These are phyloP conservation scores for Juncus effusus DNA, from an alignment of 176 grass and related monocot genomes.

Conservation along the genomic window DNA sequence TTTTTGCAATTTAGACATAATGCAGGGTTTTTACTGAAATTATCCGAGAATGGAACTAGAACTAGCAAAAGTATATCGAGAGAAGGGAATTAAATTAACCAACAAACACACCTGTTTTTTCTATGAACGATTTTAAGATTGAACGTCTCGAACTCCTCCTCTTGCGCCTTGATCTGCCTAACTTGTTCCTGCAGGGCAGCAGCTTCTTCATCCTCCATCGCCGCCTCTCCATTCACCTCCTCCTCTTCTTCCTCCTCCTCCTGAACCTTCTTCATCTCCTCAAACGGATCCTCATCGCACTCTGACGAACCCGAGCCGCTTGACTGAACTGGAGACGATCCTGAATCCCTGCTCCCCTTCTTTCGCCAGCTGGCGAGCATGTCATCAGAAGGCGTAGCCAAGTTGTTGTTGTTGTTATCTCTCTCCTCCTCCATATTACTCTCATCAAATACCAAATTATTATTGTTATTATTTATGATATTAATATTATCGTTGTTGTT, in stretches of 20 bases:
- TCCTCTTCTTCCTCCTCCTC: conserved; percentile 66
- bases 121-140: conserved; percentile 97
- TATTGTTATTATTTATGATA: neutral
- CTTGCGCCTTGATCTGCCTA: conserved; percentile 90
- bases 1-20: too few relatives aligned
- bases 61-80: neutral
- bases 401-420: conserved; percentile 47
- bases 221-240: conserved; percentile 67
- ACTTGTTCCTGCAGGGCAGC: conserved; percentile 96
- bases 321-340: conserved; percentile 73
- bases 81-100: too few relatives aligned
- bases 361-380: conserved; percentile 89
- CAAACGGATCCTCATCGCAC: conserved; percentile 38
- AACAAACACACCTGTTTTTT: conserved; percentile 63
- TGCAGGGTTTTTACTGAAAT: too few relatives aligned
- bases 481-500: too few relatives aligned
- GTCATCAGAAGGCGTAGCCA: conserved; percentile 49
- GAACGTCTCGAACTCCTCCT: conserved; percentile 98
- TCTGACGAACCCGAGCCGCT: conserved; percentile 54
- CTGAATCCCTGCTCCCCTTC: conserved; percentile 73
- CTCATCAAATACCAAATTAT: neutral
- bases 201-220: conserved; percentile 89
- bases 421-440: conserved; percentile 46
- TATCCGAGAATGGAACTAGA: too few relatives aligned
- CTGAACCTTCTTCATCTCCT: conserved; percentile 52